These are phyloP conservation scores for Aspergillus taichungensis DNA, from an alignment of 495 filamentous ascomycete species.

Conservation along the genomic window DNA sequence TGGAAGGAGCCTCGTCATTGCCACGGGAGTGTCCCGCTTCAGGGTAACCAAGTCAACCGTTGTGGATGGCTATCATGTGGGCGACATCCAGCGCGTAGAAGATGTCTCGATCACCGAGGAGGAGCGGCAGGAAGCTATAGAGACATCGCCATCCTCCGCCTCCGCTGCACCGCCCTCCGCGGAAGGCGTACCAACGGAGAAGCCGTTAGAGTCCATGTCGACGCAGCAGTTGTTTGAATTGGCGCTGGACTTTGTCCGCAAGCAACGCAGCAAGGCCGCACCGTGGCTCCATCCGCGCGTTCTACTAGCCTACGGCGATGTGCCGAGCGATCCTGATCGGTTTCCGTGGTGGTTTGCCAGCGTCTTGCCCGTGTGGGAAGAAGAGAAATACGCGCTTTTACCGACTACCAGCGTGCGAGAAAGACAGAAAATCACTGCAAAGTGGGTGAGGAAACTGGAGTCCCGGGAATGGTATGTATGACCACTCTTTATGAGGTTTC, in stretches of 20 bases:
- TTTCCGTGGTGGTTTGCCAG: conserved; percentile 92
- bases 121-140: conserved; percentile 59
- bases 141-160: conserved; percentile 40
- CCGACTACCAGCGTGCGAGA: conserved; percentile 65
- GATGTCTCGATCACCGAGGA: conserved; percentile 77
- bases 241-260: conserved; percentile 55
- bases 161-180: conserved; percentile 7
- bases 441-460: conserved; percentile 69
- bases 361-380: conserved; percentile 64
- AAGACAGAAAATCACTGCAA: conserved; percentile 66
- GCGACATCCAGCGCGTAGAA: conserved; percentile 61
- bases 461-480: conserved; percentile 58
- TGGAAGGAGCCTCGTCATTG: conserved; percentile 72
- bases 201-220: conserved; percentile 50
- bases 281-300: conserved; percentile 66
- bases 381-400: conserved; percentile 71
- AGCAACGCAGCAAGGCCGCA: conserved; percentile 55
- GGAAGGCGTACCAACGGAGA: conserved; percentile 11
- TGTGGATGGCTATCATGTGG: conserved; percentile 71
- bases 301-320: conserved; percentile 64
- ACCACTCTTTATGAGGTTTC: conserved; percentile 5
- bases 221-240: conserved; percentile 60
- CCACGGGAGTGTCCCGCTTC: conserved; percentile 67
- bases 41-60: conserved; percentile 52
- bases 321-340: conserved; percentile 61